These are phyloP conservation scores for Leucogyrophana mollusca DNA, from an alignment of 768 basidiomycete genomes.

Conservation along the genomic window DNA sequence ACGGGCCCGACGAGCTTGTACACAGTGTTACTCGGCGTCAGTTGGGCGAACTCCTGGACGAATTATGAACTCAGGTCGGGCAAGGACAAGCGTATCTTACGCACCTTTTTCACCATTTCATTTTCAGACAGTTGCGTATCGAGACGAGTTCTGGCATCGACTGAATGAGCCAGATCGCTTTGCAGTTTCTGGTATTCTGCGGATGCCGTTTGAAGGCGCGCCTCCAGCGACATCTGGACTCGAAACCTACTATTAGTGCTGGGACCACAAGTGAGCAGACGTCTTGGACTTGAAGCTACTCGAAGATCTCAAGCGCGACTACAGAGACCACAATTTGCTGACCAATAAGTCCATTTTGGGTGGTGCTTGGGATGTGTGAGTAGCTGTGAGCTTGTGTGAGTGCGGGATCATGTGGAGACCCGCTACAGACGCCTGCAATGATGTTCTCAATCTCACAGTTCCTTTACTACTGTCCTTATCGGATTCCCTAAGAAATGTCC, in stretches of 20 bases:
- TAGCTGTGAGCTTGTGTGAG: background rate
- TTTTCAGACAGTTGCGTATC: constrained; percentile 92
- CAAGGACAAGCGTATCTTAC: constrained; percentile 5
- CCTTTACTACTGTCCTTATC: constrained; percentile 1
- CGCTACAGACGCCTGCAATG: background rate
- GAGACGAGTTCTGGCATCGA: constrained; percentile 83
- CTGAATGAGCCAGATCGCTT: constrained; percentile 62
- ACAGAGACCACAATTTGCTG: background rate
- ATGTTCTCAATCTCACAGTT: background rate
- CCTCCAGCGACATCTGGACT: constrained; percentile 53
- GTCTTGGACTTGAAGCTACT: background rate
- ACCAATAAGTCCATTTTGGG: background rate
- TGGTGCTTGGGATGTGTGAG: background rate
- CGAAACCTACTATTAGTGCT: too few relatives aligned
- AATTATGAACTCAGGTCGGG: constrained; percentile 1
- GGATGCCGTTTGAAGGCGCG: constrained; percentile 65
- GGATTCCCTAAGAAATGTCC: constrained; percentile 16
- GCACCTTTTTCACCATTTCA: constrained; percentile 86
- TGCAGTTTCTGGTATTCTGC: constrained; percentile 82
- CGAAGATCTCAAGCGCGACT: background rate
- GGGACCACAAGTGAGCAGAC: constrained; percentile 2
- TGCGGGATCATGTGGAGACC: too few relatives aligned
- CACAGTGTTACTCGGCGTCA: constrained; percentile 75
- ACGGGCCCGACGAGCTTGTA: constrained; percentile 93
- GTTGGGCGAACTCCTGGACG: constrained; percentile 72